phyloP scores from a whole-genome alignment of 2,329 filamentous ascomycete genomes.

The Ascosphaera aggregata region DNA sequence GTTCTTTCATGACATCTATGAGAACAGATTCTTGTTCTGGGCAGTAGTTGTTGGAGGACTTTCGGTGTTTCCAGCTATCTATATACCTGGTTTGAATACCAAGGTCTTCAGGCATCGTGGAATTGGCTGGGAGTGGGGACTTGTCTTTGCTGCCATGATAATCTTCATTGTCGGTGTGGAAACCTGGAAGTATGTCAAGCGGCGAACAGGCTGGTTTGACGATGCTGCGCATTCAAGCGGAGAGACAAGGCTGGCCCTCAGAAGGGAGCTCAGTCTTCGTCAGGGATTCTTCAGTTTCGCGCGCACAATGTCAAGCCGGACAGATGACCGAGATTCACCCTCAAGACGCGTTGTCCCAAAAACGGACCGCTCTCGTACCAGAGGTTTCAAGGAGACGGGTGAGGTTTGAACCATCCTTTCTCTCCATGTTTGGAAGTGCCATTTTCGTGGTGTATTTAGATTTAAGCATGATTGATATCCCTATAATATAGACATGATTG shows the following conservation, averaged over 20 bases:
- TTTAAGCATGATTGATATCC: no score
- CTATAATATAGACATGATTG: no score
- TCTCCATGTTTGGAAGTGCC: no score
- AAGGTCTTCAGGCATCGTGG: constrained; percentile 36
- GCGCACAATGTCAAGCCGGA: constrained; percentile 10
- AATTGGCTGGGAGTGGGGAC: constrained; percentile 40
- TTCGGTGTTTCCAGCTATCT: constrained; percentile 28
- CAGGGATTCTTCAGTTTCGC: constrained; percentile 14
- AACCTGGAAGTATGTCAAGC: constrained; percentile 35
- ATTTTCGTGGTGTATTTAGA: no score
- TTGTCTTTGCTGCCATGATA: constrained; percentile 30
- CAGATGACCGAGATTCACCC: constrained; percentile 11
- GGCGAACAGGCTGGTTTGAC: constrained; percentile 14
- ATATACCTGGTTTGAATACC: constrained; percentile 36
- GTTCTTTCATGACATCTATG: constrained; percentile 14
- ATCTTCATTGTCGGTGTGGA: constrained; percentile 37
- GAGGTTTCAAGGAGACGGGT: not conserved
- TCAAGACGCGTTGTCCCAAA: not conserved
- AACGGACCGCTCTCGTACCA: not conserved
- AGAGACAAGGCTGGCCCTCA: constrained; percentile 6
- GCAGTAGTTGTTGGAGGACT: constrained; percentile 24
- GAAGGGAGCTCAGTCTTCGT: constrained; percentile 9
- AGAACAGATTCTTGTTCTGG: constrained; percentile 30
- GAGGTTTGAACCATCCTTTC: no score
- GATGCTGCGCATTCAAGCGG: constrained; percentile 11